Evolutionary conservation across 805 yeast genomes (phyloP).

Genomic region (Hanseniaspora nectarophila): DNA sequence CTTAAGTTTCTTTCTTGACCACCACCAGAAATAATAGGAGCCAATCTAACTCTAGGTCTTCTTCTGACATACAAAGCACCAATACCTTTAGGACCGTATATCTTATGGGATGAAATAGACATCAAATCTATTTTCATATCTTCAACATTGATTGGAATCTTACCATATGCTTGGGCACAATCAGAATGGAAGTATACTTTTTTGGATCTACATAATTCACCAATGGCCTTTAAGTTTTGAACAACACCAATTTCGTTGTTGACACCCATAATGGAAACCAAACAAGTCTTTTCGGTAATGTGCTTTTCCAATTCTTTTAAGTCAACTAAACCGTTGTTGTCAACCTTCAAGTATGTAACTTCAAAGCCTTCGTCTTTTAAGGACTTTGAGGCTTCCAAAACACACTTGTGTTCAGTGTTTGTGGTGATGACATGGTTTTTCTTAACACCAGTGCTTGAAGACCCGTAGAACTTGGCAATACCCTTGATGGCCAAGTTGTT

Average conservation of each 20-base stretch:
- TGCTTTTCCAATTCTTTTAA: conserved; percentile 67
- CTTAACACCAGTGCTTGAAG: conserved; percentile 20
- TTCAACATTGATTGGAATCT: conserved; percentile 84
- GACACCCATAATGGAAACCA: conserved; percentile 92
- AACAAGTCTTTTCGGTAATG: conserved; percentile 78
- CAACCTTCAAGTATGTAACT: conserved; percentile 82
- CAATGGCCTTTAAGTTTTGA: conserved; percentile 92
- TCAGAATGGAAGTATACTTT: conserved; percentile 96
- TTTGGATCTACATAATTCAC: conserved; percentile 67
- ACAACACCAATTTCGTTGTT: conserved; percentile 96
- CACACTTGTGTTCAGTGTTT: conserved; percentile 97
- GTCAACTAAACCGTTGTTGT: conserved; percentile 63
- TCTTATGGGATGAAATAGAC: conserved; percentile 91
- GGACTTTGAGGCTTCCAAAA: conserved; percentile 89
- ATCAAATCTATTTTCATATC: conserved; percentile 82
- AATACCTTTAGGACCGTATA: conserved; percentile 95
- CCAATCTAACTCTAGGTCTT: conserved; percentile 95
- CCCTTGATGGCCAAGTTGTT: conserved; percentile 94
- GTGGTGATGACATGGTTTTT: conserved; percentile 91
- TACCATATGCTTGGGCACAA: conserved; percentile 95
- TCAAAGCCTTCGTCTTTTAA: conserved; percentile 95
- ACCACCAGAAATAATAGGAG: conserved; percentile 91
- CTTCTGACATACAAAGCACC: conserved; percentile 94
- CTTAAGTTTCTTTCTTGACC: conserved; percentile 98
- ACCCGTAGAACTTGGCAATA: conserved; percentile 82